These are phyloP conservation scores for Spinellus fusiger DNA, from an alignment of 192 early-diverging fungal genomes.

Conservation along the genomic window DNA sequence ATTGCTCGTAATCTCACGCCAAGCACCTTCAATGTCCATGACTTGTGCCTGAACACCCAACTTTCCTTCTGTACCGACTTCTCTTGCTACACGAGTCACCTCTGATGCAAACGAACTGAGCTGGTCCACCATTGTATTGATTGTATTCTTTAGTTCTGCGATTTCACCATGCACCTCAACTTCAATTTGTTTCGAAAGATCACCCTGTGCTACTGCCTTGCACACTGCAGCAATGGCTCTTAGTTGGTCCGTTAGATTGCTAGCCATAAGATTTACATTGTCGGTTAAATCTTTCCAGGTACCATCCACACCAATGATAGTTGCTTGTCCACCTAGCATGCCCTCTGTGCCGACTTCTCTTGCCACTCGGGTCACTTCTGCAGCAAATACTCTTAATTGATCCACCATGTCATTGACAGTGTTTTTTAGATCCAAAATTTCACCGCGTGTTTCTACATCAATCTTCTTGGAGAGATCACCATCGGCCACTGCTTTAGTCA, in stretches of 20 bases:
- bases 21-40: conserved; percentile 62
- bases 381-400: conserved; percentile 50
- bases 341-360: conserved; percentile 57
- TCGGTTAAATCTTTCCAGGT: conserved; percentile 52
- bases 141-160: conserved; percentile 47
- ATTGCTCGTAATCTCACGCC: conserved; percentile 66
- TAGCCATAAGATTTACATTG: conserved; percentile 53
- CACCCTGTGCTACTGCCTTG: conserved; percentile 45
- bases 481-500: conserved; percentile 43
- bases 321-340: conserved; percentile 51
- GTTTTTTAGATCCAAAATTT: conserved; percentile 44
- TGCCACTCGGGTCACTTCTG: conserved; percentile 54
- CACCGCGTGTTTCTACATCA: conserved; percentile 37
- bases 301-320: conserved; percentile 44
- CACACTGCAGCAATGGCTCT: conserved; percentile 48
- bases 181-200: conserved; percentile 39
- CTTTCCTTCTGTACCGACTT: conserved; percentile 64
- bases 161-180: conserved; percentile 51
- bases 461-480: conserved; percentile 41
- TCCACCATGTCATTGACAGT: conserved; percentile 54
- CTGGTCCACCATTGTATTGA: conserved; percentile 57
- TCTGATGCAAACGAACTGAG: conserved; percentile 54
- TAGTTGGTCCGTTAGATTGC: conserved; percentile 46
- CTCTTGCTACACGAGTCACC: conserved; percentile 54
- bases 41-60: conserved; percentile 73